phyloP scores from a whole-genome alignment of 148 eudicot genomes.

The Chenopodium berlandieri region DNA sequence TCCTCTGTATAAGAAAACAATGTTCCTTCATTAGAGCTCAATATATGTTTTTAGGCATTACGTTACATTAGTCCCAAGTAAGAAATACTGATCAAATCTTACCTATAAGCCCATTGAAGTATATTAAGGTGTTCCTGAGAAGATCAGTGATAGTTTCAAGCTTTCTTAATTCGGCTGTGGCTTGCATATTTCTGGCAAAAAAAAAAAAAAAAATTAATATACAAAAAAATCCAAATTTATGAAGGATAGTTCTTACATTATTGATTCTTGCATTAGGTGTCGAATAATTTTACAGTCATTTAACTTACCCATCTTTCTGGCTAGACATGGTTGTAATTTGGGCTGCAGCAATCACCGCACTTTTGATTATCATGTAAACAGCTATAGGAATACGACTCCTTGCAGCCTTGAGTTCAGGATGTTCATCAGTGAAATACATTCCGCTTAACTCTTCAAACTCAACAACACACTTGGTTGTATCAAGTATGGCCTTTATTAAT shows the following conservation, averaged over 20 bases:
- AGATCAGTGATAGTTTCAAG: slow-evolving; percentile 47
- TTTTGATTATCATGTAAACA: slow-evolving; percentile 45
- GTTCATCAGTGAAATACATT: slow-evolving; percentile 27
- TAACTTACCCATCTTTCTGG: slow-evolving; percentile 24
- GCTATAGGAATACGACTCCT: slow-evolving; percentile 35
- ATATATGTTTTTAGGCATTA: neutral
- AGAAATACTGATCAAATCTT: neutral
- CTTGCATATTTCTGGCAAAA: slow-evolving; percentile 32
- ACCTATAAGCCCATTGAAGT: slow-evolving; percentile 46
- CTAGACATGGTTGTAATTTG: slow-evolving; percentile 37
- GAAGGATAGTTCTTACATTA: too few species aligned
- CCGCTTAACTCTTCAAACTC: slow-evolving; percentile 31
- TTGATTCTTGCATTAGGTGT: neutral
- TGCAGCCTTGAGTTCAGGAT: slow-evolving; percentile 33
- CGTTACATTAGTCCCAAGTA: neutral
- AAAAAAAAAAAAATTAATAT: neutral
- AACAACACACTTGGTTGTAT: slow-evolving; percentile 31
- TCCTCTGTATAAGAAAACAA: slow-evolving; percentile 36
- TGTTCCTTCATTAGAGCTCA: neutral
- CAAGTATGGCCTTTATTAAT: slow-evolving; percentile 34
- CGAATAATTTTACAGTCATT: neutral
- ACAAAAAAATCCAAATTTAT: too few species aligned
- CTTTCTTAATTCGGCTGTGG: slow-evolving; percentile 5
- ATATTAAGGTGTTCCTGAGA: slow-evolving; percentile 32
- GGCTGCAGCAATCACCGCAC: slow-evolving; percentile 42